A percentile compares a stretch with the other conserved stretches of the same genome.
These are phyloP conservation scores for Leishmania turanica DNA, from an alignment of 208 protist genomes.

Conservation along the genomic window DNA sequence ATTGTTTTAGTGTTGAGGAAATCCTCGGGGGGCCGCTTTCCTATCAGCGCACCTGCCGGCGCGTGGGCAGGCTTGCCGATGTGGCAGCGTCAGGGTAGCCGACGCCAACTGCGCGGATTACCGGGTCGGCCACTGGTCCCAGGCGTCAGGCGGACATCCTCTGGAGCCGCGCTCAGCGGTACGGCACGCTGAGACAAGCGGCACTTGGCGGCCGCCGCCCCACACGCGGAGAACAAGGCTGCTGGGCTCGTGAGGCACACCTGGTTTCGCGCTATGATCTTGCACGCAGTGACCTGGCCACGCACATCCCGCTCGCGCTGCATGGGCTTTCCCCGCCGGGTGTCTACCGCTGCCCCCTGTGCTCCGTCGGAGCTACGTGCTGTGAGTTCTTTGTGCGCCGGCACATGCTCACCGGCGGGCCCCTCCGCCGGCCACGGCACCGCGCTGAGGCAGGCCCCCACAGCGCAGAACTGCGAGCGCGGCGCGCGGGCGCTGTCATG, in stretches of 20 bases:
- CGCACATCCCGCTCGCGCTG: too few relatives aligned
- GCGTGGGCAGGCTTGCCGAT: neutral
- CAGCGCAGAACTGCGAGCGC: neutral
- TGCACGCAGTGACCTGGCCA: too few relatives aligned
- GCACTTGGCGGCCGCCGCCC: neutral
- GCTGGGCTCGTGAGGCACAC: neutral
- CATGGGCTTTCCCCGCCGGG: too few relatives aligned
- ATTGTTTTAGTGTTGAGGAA: too few relatives aligned
- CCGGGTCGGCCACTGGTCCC: too few relatives aligned
- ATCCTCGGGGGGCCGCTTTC: neutral
- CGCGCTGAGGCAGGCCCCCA: too few relatives aligned
- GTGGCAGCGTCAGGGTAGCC: neutral
- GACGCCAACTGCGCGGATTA: neutral
- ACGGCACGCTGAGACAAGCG: neutral
- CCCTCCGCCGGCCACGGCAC: too few relatives aligned
- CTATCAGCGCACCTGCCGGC: neutral
- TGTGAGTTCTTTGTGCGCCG: too few relatives aligned
- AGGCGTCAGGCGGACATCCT: neutral
- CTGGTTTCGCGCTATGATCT: too few relatives aligned
- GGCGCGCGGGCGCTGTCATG: neutral
- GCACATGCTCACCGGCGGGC: too few relatives aligned
- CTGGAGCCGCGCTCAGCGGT: neutral
- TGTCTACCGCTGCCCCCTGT: too few relatives aligned
- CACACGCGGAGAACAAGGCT: neutral
- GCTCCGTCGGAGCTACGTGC: too few relatives aligned